Evolutionary conservation across 345 rosid genomes (phyloP), one percentile per base, ranked within the genome.

Genomic region (Populus alba): DNA sequence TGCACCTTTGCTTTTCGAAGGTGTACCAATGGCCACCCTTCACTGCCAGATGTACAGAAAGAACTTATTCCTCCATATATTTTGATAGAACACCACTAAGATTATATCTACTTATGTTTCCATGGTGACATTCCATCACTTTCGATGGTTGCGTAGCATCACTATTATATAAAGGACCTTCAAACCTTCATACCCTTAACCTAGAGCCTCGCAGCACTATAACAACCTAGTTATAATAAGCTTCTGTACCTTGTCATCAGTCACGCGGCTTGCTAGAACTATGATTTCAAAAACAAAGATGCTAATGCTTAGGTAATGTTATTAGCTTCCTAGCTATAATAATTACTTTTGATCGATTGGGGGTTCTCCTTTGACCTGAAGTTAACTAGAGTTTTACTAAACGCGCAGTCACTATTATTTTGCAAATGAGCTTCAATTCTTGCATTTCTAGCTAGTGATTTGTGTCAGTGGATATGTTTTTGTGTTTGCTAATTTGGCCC

Each of bases 211-310:
- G 25, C 62, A 55, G 27, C 27, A 7, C 25, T 55, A n/a, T n/a
- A 55, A 2, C 25, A n/a, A 7, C 11, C 29, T 57, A 11, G 29
- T 9, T 18, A 17, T 35, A 7, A 25, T 3, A 25, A 22, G 25
- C 73, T 49, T 25, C 23, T 49, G 61, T 49, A 27, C 62, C 23
- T 11, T 18, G 38, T 17, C 69, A 17, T 6, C 41, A 15, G n/a
- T 11, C 38, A 22, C 3, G 70, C 71, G 81, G 83, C 73, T 3
- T 77, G 83, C 73, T 2, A 83, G 68, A 25, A 43, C 76, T 55
- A 77, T 77, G 27, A 61, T 82, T 33, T 37, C 61, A 22, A 72
- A 15, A 25, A 47, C 75, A 13, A 76, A 13, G 23, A 43, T 51
- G 72, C 13, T 80, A 6, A 35, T 72, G 1, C 72, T 63, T 12